Conservation (phyloP, 2,329 filamentous ascomycete genomes). For the Fusarium sp. region DNA sequence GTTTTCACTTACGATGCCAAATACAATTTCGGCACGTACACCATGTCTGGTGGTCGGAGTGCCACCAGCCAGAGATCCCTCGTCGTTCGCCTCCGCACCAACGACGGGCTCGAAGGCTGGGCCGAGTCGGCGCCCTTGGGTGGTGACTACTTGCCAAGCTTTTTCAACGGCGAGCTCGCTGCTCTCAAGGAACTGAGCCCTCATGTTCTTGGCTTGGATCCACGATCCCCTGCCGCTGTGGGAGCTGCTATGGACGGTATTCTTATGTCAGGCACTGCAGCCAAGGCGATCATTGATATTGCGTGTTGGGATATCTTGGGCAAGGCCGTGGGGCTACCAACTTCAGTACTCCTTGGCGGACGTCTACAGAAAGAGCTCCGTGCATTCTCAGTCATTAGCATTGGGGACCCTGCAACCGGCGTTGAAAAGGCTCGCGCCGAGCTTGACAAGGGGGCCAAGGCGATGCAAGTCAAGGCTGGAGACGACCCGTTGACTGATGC, state of each 20-base stretch:
- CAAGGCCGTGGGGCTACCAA: neutral
- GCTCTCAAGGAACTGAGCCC: neutral
- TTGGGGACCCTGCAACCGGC: neutral
- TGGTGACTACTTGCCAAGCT: neutral
- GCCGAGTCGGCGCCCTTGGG: neutral
- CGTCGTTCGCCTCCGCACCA: neutral
- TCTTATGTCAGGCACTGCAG: neutral
- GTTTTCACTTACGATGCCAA: neutral
- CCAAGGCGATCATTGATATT: neutral
- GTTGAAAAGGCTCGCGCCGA: slow-evolving; percentile 2
- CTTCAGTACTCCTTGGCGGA: neutral
- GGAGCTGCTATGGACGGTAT: neutral
- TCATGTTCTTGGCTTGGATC: neutral
- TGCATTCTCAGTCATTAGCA: neutral
- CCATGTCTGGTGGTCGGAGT: neutral
- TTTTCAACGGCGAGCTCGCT: neutral
- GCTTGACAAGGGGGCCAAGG: neutral
- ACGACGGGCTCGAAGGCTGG: neutral
- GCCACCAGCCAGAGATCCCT: neutral
- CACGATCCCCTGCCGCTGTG: neutral
- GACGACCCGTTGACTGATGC: slow-evolving; percentile 11
- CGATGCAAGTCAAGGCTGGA: slow-evolving; percentile 9
- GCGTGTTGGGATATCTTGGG: neutral
- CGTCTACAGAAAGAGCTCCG: neutral
- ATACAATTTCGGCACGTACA: neutral